phyloP scores from a whole-genome alignment of 2,329 filamentous ascomycete species.

The Paraphaeosphaeria sporulosa region DNA sequence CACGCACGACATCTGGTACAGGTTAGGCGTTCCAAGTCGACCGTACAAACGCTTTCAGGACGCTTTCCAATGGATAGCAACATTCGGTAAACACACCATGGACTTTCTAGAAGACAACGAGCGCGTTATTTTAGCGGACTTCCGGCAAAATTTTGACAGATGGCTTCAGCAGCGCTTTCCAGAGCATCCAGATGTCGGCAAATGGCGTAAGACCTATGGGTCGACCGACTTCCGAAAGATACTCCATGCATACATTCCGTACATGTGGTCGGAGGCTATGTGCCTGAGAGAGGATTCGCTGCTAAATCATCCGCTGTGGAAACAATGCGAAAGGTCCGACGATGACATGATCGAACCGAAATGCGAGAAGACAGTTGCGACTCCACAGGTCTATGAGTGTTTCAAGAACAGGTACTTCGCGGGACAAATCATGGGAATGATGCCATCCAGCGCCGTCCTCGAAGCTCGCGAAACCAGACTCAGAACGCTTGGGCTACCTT shows the following conservation, averaged over 20 bases:
- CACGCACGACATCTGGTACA: conserved; percentile 67
- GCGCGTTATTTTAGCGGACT: conserved; percentile 62
- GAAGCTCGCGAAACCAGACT: conserved; percentile 23
- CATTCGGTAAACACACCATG: conserved; percentile 74
- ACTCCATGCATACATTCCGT: conserved; percentile 67
- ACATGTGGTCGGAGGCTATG: conserved; percentile 70
- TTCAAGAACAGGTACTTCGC: conserved; percentile 72
- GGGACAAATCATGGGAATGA: conserved; percentile 54
- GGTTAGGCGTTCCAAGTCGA: conserved; percentile 61
- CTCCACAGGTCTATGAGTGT: conserved; percentile 69
- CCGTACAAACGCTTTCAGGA: conserved; percentile 70
- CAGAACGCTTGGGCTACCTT: conserved; percentile 25
- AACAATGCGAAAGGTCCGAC: conserved; percentile 50
- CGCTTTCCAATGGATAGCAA: conserved; percentile 74
- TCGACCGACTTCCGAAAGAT: conserved; percentile 68
- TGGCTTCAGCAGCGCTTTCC: conserved; percentile 64
- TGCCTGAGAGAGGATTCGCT: conserved; percentile 54
- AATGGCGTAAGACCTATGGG: conserved; percentile 61
- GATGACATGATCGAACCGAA: conserved; percentile 22
- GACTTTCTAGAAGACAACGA: conserved; percentile 63
- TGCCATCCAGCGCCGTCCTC: conserved; percentile 18
- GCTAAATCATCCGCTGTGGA: conserved; percentile 60
- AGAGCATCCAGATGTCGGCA: conserved; percentile 51
- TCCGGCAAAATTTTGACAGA: conserved; percentile 62
- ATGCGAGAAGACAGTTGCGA: conserved; percentile 67